These are phyloP conservation scores for Chondrostereum purpureum DNA, from an alignment of 1,284 basidiomycete genomes.

Conservation along the genomic window DNA sequence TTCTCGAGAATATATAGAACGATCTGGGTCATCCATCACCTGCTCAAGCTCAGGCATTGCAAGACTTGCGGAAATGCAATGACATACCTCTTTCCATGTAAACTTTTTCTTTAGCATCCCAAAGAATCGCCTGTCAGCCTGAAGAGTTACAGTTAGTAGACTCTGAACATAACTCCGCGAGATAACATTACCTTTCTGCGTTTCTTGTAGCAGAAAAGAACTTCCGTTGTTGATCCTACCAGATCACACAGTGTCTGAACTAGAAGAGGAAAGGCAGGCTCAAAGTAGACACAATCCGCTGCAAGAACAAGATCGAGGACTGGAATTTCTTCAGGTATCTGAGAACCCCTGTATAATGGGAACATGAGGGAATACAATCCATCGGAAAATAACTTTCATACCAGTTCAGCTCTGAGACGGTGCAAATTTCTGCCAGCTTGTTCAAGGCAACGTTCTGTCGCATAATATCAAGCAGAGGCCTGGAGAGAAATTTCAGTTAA, in stretches of 20 bases:
- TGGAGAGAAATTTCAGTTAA: slow-evolving; percentile 24
- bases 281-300: slow-evolving; percentile 94
- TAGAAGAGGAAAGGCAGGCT: slow-evolving; percentile 88
- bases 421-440: slow-evolving; percentile 41
- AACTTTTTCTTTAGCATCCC: slow-evolving; percentile 77
- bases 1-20: slow-evolving; percentile 43
- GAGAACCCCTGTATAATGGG: slow-evolving; percentile 44
- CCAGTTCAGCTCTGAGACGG: slow-evolving; percentile 76
- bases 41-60: slow-evolving; percentile 17
- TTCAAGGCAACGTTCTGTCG: slow-evolving; percentile 63
- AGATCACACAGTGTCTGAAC: slow-evolving; percentile 76
- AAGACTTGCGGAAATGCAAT: not conserved
- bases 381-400: slow-evolving; percentile 32
- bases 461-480: slow-evolving; percentile 75
- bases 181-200: slow-evolving; percentile 65
- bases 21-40: slow-evolving; percentile 48
- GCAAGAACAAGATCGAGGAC: slow-evolving; percentile 69
- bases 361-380: slow-evolving; percentile 23
- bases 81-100: slow-evolving; percentile 60
- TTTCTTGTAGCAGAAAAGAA: slow-evolving; percentile 92
- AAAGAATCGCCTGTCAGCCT: slow-evolving; percentile 93
- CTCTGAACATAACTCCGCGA: not conserved
- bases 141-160: not conserved
- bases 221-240: slow-evolving; percentile 47
- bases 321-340: slow-evolving; percentile 37